Percentiles rank a stretch among this genome's conserved stretches.
Conservation (phyloP, 192 early-diverging fungal species). For the Phycomyces nitens region DNA sequence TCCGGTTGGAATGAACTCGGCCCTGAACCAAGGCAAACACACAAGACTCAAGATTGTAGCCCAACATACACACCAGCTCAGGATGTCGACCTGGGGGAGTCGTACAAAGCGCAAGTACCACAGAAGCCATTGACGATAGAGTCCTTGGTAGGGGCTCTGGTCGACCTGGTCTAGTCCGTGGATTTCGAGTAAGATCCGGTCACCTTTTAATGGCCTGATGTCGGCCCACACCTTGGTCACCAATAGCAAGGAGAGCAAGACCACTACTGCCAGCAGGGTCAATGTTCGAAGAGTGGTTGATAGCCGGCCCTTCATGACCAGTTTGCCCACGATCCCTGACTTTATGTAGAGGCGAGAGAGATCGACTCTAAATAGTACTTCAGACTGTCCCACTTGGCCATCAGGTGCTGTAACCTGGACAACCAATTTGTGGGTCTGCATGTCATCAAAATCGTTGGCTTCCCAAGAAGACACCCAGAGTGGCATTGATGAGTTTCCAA, state of each 20-base stretch:
- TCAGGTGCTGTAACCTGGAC: slow-evolving; percentile 59
- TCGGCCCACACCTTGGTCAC: slow-evolving; percentile 14
- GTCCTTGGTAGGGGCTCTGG: background rate
- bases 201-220: background rate
- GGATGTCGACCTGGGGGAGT: slow-evolving; percentile 16
- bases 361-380: slow-evolving; percentile 65
- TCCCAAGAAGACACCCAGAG: slow-evolving; percentile 74
- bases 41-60: slow-evolving; percentile 43
- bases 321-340: slow-evolving; percentile 59
- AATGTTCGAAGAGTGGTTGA: slow-evolving; percentile 38
- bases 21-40: slow-evolving; percentile 63
- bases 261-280: slow-evolving; percentile 7
- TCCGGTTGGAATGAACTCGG: slow-evolving; percentile 56
- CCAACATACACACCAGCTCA: slow-evolving; percentile 20
- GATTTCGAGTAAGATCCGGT: slow-evolving; percentile 9
- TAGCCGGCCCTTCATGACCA: slow-evolving; percentile 61
- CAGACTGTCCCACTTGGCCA: slow-evolving; percentile 48
- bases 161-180: slow-evolving; percentile 10
- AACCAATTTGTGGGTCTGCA: slow-evolving; percentile 54
- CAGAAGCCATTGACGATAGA: slow-evolving; percentile 11
- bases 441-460: slow-evolving; percentile 67
- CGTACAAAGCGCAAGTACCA: slow-evolving; percentile 51
- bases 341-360: slow-evolving; percentile 52
- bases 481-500: slow-evolving; percentile 58
- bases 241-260: slow-evolving; percentile 9